phyloP scores from a whole-genome alignment of 129 eudicot species.

The Flaveria robusta region DNA sequence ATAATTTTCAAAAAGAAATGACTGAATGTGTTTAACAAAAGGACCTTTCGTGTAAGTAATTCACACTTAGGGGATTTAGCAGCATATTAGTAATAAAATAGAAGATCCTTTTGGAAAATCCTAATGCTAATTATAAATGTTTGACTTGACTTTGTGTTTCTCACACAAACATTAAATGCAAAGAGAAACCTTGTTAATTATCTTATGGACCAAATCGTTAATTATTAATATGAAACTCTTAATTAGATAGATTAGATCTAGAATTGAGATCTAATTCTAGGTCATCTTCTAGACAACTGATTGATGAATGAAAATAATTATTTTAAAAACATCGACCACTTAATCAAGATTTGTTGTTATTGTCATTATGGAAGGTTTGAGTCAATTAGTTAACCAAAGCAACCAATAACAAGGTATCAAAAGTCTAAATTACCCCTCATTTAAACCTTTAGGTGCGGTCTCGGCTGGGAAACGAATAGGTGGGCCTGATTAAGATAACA shows the following conservation, averaged over 20 bases:
- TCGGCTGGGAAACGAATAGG: too few relatives aligned
- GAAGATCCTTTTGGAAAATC: background rate
- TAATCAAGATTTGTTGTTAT: background rate
- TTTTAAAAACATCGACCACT: background rate
- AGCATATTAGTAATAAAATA: background rate
- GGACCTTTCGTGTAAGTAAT: background rate
- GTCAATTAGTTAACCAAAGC: too few relatives aligned
- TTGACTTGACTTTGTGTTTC: background rate
- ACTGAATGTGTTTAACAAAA: background rate
- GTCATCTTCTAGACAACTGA: background rate
- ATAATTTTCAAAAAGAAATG: too few relatives aligned
- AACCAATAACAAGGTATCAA: too few relatives aligned
- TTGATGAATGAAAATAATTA: background rate
- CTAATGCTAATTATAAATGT: background rate
- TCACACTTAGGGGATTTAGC: background rate
- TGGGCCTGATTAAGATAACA: too few relatives aligned
- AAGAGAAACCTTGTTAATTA: background rate
- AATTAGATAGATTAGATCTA: background rate
- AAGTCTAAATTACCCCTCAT: too few relatives aligned
- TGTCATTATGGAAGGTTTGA: background rate
- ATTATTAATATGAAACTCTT: background rate
- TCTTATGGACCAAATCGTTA: background rate
- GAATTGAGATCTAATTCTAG: background rate
- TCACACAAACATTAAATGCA: background rate
- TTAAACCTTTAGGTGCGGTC: too few relatives aligned